Conservation (phyloP, 768 basidiomycete species). For the Tremella fuciformis region DNA sequence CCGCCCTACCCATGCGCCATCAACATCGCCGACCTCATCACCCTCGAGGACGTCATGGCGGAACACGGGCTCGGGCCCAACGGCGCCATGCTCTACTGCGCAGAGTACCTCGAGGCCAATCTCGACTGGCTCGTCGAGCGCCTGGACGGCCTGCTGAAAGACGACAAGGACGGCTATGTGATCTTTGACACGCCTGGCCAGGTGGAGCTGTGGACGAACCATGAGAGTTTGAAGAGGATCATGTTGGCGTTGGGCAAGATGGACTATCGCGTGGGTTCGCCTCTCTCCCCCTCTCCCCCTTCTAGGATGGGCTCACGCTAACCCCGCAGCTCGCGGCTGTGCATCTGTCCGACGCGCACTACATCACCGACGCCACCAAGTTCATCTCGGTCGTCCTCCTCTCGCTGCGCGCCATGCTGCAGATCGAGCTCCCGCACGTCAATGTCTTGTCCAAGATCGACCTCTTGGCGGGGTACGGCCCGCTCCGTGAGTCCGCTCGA, state of each 20-base stretch:
- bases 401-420: slow-evolving; percentile 94
- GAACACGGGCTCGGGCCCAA: slow-evolving; percentile 85
- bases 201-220: slow-evolving; percentile 95
- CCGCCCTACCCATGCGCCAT: slow-evolving; percentile 90
- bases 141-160: slow-evolving; percentile 60
- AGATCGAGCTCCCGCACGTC: slow-evolving; percentile 94
- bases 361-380: slow-evolving; percentile 92
- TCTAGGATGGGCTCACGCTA: background rate
- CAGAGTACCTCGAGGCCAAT: slow-evolving; percentile 95
- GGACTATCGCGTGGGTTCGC: slow-evolving; percentile 72
- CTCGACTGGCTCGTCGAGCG: slow-evolving; percentile 63
- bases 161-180: slow-evolving; percentile 71
- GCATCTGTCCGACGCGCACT: slow-evolving; percentile 94
- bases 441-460: slow-evolving; percentile 97
- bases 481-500: slow-evolving; percentile 76
- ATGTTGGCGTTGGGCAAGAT: slow-evolving; percentile 67
- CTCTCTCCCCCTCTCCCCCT: background rate
- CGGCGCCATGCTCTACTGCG: slow-evolving; percentile 91
- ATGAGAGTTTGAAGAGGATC: slow-evolving; percentile 79
- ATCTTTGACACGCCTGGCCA: slow-evolving; percentile 96
- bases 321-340: slow-evolving; percentile 77
- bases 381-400: slow-evolving; percentile 89
- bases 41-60: slow-evolving; percentile 80
- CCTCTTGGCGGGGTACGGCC: slow-evolving; percentile 82
- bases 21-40: slow-evolving; percentile 79